Evolutionary conservation across 2,329 filamentous ascomycete species (phyloP), one percentile per base, ranked within the genome.

Genomic region (Sphaerulina musiva): DNA sequence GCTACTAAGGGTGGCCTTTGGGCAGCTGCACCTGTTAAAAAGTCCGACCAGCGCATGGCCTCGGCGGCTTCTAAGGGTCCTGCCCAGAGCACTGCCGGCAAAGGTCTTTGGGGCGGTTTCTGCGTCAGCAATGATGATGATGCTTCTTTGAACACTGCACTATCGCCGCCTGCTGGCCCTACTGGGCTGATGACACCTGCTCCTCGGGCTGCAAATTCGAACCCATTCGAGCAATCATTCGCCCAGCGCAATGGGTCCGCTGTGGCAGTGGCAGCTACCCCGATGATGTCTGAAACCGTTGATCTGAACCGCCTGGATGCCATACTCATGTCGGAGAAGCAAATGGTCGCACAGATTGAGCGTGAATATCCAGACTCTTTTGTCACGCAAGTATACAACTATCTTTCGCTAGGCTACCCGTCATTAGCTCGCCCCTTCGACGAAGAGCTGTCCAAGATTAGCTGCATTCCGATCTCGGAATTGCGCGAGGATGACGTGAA

Each of bases 351-450:
- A 3, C 49, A 65, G 12, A 76, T 83, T 41, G 72, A 78, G 29
- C 69, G 73, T 32, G 90, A 95, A 70, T 95, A 93, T 65, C 78
- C 85, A 57, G 89, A 95, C 68, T 77, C 77, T 3, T 95, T 96
- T 68, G 83, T 96, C 53, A 95, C 91, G 0, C 92, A 97, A 71
- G 91, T 97, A 6, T 97, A 95, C 78, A 96, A 97, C 70, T 97
- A 97, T 70, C 78, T 97, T 12, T 95, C 89, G 0, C 79, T 97
- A 4, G 92, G 92, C 4, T 96, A 96, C 69, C 91, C 92, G 2
- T 85, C 88, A 34, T 83, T 90, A 65, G 92, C 91, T 9, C 82
- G 86, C 20, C 80, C 82, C 38, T 97, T 88, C 66, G 92, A 97
- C 66, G 80, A 84, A 9, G 92, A 97, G 74, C 77, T 97, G 17